Evolutionary conservation across 2,329 filamentous ascomycete genomes (phyloP).

Genomic region (Colletotrichum siamense): DNA sequence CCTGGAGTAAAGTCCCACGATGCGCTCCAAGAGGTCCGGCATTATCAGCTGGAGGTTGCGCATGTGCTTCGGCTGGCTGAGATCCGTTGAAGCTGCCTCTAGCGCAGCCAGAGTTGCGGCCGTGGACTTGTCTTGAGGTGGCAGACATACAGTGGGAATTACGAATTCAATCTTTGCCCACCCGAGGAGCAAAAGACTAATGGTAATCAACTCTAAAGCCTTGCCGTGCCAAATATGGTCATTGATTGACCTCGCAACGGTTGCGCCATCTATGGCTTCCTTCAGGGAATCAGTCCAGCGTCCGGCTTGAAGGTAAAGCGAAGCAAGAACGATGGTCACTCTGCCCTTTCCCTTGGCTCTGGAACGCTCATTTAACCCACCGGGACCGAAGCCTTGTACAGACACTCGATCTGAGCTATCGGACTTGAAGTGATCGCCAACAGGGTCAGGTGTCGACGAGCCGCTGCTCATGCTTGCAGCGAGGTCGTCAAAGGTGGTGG

Average conservation of each 20-base stretch:
- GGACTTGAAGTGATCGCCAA: conserved; percentile 52
- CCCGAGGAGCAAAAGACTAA: conserved; percentile 82
- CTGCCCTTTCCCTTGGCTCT: conserved; percentile 83
- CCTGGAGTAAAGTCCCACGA: conserved; percentile 75
- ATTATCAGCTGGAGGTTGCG: conserved; percentile 63
- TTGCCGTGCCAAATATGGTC: conserved; percentile 99
- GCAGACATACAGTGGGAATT: conserved; percentile 65
- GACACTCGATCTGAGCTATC: conserved; percentile 61
- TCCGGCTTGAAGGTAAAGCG: conserved; percentile 86
- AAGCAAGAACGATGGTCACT: conserved; percentile 79
- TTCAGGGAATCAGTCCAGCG: conserved; percentile 88
- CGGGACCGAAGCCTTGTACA: conserved; percentile 74
- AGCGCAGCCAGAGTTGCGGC: conserved; percentile 21
- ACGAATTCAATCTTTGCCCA: conserved; percentile 87
- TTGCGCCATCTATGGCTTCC: conserved; percentile 81
- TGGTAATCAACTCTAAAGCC: conserved; percentile 84
- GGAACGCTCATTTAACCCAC: conserved; percentile 76
- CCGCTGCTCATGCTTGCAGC: conserved; percentile 38
- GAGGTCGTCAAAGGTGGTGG: conserved; percentile 55
- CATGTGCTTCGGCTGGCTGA: conserved; percentile 56
- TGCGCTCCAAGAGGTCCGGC: conserved; percentile 77
- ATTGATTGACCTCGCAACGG: conserved; percentile 77
- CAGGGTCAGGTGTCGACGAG: conserved; percentile 47
- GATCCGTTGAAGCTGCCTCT: conserved; percentile 37
- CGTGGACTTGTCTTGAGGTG: conserved; percentile 52